Conservation (phyloP, 208 protist genomes). For the Crithidia fasciculata region DNA sequence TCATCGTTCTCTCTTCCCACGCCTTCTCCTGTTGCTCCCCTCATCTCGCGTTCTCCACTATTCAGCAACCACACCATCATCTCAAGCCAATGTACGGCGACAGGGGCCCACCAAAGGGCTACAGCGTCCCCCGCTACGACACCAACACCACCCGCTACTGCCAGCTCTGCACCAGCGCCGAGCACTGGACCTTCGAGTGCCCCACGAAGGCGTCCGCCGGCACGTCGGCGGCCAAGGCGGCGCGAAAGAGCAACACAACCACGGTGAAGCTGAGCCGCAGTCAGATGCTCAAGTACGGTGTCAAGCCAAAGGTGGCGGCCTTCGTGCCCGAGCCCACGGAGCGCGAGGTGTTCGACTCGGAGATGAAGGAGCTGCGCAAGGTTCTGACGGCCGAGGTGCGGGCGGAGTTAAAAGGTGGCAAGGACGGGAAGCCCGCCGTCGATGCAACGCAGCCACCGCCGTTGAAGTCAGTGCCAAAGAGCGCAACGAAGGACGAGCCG, state of each 20-base stretch:
- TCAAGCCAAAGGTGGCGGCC: slow-evolving; percentile 59
- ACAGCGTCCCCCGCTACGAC: slow-evolving; percentile 77
- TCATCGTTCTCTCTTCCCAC: too few species aligned
- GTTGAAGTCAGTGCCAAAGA: not conserved
- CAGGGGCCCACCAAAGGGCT: slow-evolving; percentile 74
- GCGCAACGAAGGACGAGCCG: slow-evolving; percentile 17
- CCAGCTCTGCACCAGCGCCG: slow-evolving; percentile 67
- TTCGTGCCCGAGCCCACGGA: slow-evolving; percentile 77
- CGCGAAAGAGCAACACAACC: slow-evolving; percentile 29
- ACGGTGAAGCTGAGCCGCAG: slow-evolving; percentile 67
- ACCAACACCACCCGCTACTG: slow-evolving; percentile 43
- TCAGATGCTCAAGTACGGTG: slow-evolving; percentile 80
- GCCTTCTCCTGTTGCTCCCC: too few species aligned
- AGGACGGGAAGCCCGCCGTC: not conserved
- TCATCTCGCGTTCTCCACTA: too few species aligned
- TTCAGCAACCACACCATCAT: too few species aligned
- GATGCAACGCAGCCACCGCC: not conserved
- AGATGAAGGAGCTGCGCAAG: slow-evolving; percentile 39
- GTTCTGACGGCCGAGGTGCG: slow-evolving; percentile 37
- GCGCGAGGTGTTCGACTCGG: slow-evolving; percentile 55
- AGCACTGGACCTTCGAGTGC: slow-evolving; percentile 89
- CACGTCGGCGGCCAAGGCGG: slow-evolving; percentile 2
- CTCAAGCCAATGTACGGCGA: slow-evolving; percentile 61
- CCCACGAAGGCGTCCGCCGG: slow-evolving; percentile 20
- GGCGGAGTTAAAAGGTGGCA: slow-evolving; percentile 23